phyloP scores from a whole-genome alignment of 2,329 filamentous ascomycete species.

The Exserohilum turcica region DNA sequence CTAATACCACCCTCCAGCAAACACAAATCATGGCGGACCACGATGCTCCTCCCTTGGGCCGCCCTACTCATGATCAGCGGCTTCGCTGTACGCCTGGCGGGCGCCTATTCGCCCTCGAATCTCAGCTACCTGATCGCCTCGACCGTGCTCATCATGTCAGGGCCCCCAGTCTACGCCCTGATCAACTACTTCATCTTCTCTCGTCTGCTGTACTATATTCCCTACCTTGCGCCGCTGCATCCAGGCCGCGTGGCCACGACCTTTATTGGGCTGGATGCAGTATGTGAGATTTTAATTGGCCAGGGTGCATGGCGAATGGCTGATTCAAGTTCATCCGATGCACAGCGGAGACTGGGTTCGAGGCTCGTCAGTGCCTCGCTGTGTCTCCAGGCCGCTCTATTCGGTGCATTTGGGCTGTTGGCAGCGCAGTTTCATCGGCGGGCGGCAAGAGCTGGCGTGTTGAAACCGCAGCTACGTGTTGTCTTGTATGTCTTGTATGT shows the following conservation, averaged over 20 bases:
- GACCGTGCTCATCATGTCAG: slow-evolving; percentile 48
- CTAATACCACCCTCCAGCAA: too few species aligned
- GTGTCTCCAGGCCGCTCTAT: slow-evolving; percentile 57
- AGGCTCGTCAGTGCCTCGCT: slow-evolving; percentile 57
- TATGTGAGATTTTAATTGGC: slow-evolving; percentile 58
- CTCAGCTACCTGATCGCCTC: slow-evolving; percentile 49
- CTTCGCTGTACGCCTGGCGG: slow-evolving; percentile 60
- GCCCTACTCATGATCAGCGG: slow-evolving; percentile 61
- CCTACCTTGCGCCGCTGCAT: slow-evolving; percentile 63
- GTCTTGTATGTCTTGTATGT: slow-evolving; percentile 56
- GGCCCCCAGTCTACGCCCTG: slow-evolving; percentile 63
- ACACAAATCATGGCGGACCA: slow-evolving; percentile 63
- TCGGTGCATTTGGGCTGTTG: slow-evolving; percentile 56
- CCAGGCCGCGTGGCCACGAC: slow-evolving; percentile 64
- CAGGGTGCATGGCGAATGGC: slow-evolving; percentile 57
- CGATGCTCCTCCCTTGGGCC: slow-evolving; percentile 60
- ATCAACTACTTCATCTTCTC: slow-evolving; percentile 67
- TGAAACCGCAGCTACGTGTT: slow-evolving; percentile 52
- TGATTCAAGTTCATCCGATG: slow-evolving; percentile 45
- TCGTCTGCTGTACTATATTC: slow-evolving; percentile 65
- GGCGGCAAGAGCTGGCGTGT: slow-evolving; percentile 46
- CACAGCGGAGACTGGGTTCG: slow-evolving; percentile 50
- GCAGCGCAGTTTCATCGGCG: slow-evolving; percentile 54
- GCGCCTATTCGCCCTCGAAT: slow-evolving; percentile 57
- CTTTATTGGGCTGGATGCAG: slow-evolving; percentile 59